These are phyloP conservation scores for Smallanthus sonchifolius DNA, from an alignment of 129 eudicot genomes.

Conservation along the genomic window DNA sequence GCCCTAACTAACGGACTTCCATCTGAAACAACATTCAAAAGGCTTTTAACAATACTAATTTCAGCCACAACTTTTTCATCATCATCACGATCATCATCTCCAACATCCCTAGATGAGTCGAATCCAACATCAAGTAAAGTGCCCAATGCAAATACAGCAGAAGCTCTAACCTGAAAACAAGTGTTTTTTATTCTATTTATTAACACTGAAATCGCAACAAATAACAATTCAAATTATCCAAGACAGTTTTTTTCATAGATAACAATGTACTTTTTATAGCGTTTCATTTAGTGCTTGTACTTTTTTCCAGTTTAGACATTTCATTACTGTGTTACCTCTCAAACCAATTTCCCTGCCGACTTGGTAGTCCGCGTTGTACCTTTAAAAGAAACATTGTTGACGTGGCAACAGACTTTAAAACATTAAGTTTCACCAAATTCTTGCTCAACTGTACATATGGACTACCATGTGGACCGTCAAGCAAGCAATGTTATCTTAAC, in stretches of 20 bases:
- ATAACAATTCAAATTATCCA: not conserved
- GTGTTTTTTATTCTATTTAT: not conserved
- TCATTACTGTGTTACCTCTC: not conserved
- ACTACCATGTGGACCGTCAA: not conserved
- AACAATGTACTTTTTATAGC: not conserved
- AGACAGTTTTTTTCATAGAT: not conserved
- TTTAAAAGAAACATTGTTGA: not conserved
- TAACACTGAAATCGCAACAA: not conserved
- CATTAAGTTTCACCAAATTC: not conserved
- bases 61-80: conserved; percentile 86
- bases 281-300: not conserved
- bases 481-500: not conserved
- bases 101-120: conserved; percentile 71
- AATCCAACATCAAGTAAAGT: conserved; percentile 84
- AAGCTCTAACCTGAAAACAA: conserved; percentile 81
- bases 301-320: not conserved
- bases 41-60: conserved; percentile 67
- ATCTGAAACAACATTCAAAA: conserved; percentile 79
- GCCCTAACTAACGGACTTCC: conserved; percentile 96
- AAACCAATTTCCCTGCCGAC: not conserved
- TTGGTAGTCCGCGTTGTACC: not conserved
- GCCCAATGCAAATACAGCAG: conserved; percentile 94
- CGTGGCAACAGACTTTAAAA: not conserved
- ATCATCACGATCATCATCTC: conserved; percentile 89
- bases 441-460: not conserved